Evolutionary conservation across 164 flowering plant genomes (phyloP), one percentile per base, ranked within the genome.

Genomic region (Umbilicus rupestris): DNA sequence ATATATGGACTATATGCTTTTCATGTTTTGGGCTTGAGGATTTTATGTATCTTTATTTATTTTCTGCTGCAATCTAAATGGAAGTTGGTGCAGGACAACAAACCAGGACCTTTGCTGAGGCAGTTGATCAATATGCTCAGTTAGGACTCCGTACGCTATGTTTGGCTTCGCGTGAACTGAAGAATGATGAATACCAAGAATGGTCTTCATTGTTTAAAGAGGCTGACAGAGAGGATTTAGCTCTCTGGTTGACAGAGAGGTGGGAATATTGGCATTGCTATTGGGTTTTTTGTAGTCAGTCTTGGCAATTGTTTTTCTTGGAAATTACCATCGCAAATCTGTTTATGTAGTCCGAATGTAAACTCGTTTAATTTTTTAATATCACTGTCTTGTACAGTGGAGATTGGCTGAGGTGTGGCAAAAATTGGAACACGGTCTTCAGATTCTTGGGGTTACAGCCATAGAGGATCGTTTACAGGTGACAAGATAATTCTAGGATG

Each of bases 401-500:
- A 88, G 84, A 71, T 62, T 88, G 33, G 96, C 97, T 68, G 99
- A 95, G 78, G 97, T 87, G 39, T 88, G 99, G 76, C 97, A 95
- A 79, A 83, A 79, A 78, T 73, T 95, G 77, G 99, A 95, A 72
- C 88, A 81, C 73, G 80, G 85, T 66, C 81, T 92, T 72, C 85
- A 87, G 71, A 80, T 95, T 66, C 97, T 95, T 74, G 99, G 99
- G 33, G 86, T 95, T 66, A 89, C 97, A 69, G 99, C 99, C 44
- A 95, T 95, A 72, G 97, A 95, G 78, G 99, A 95, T 74, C 94
- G 90, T 63, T 72, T 95, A 60, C 99, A 95, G 94, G 99, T 92
- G 65, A 74, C 31, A 0, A 11, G 28, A 39, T 68, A 65, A 19
- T 63, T 35, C 2, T 57, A 45, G 59, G 62, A 29, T 55, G 60